Evolutionary conservation across 345 rosid genomes (phyloP).

Genomic region (Tarenaya hassleriana): DNA sequence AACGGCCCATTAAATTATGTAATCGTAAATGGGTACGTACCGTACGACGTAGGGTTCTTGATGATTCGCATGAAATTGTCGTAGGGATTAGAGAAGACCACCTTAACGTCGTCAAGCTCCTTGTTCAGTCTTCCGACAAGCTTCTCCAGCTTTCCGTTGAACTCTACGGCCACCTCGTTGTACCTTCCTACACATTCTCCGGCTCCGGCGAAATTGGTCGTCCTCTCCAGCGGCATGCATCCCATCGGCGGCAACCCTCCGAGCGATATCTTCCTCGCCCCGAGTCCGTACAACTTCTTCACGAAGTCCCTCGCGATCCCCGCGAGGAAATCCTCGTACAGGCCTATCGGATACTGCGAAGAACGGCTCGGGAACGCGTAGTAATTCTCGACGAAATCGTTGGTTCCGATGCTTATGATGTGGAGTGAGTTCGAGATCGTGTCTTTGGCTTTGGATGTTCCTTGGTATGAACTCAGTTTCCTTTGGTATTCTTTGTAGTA

Average conservation of each 20-base stretch:
- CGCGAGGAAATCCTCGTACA: conserved; percentile 38
- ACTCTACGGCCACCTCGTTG: conserved; percentile 42
- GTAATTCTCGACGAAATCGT: conserved; percentile 60
- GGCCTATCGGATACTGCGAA: conserved; percentile 31
- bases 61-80: conserved; percentile 31
- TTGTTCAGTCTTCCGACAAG: conserved; percentile 30
- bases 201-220: conserved; percentile 36
- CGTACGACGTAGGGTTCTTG: conserved; percentile 34
- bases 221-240: conserved; percentile 61
- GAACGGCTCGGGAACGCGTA: conserved; percentile 36
- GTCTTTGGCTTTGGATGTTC: conserved; percentile 28
- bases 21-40: conserved; percentile 13
- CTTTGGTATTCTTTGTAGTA: conserved; percentile 49
- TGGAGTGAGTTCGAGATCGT: conserved; percentile 34
- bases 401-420: conserved; percentile 52
- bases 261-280: conserved; percentile 52
- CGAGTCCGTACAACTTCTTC: conserved; percentile 34
- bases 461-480: conserved; percentile 36
- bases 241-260: conserved; percentile 67
- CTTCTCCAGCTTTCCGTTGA: conserved; percentile 35
- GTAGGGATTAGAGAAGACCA: conserved; percentile 45
- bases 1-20: too few relatives aligned
- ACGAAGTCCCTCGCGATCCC: conserved; percentile 39
- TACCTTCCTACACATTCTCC: conserved; percentile 35
- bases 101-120: conserved; percentile 36